These are phyloP conservation scores for Oryza nivara DNA, from an alignment of 176 grass and related monocot genomes.

Conservation along the genomic window DNA sequence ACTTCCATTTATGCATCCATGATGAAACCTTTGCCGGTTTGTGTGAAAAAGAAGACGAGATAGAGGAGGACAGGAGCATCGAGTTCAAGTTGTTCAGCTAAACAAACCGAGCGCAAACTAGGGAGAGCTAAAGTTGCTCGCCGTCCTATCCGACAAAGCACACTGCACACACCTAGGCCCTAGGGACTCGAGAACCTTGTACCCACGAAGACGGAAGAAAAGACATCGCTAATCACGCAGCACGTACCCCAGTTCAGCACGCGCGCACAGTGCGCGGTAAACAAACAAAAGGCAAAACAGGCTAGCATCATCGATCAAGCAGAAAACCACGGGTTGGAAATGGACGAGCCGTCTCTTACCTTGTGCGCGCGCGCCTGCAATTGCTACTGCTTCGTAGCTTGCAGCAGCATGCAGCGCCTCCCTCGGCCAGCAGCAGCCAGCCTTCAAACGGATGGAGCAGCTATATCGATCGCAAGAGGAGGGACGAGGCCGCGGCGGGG, in stretches of 20 bases:
- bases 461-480: conserved; percentile 2
- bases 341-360: neutral
- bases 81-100: conserved; percentile 11
- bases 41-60: no score
- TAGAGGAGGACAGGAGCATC: neutral
- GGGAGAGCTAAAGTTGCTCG: conserved; percentile 26
- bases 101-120: neutral
- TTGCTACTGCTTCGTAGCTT: neutral
- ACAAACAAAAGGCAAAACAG: neutral
- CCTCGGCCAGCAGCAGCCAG: no score
- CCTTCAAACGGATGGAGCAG: neutral
- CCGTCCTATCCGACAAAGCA: conserved; percentile 37
- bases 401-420: neutral
- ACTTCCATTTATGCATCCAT: neutral
- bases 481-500: conserved; percentile 1
- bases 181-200: conserved; percentile 33
- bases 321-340: neutral
- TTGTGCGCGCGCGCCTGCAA: neutral
- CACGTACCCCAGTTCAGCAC: neutral
- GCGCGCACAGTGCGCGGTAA: neutral
- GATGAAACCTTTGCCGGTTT: no score
- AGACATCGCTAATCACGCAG: neutral
- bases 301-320: neutral
- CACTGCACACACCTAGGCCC: neutral
- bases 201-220: neutral